Evolutionary conservation across 2,329 filamentous ascomycete genomes (phyloP).

Genomic region (Penicillium sp.): DNA sequence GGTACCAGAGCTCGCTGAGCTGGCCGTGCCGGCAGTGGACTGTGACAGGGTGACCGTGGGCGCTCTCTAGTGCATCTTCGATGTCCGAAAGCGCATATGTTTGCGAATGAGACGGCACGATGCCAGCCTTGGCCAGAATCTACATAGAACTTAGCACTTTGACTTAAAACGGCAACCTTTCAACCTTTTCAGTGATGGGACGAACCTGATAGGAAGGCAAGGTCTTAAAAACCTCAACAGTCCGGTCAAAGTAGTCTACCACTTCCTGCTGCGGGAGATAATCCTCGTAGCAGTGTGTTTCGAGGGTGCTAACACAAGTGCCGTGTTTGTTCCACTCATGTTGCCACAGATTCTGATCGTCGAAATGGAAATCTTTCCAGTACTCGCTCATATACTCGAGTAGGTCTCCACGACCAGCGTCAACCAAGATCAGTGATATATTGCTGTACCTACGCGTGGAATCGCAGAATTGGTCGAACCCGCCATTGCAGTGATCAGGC

Average conservation of each 20-base stretch:
- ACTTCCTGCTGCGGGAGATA: slow-evolving; percentile 61
- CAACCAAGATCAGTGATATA: slow-evolving; percentile 58
- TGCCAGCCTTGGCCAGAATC: slow-evolving; percentile 58
- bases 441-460: slow-evolving; percentile 57
- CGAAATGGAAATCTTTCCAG: slow-evolving; percentile 65
- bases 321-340: slow-evolving; percentile 74
- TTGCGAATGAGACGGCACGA: slow-evolving; percentile 47
- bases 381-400: slow-evolving; percentile 64
- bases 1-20: slow-evolving; percentile 57
- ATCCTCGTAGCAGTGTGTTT: slow-evolving; percentile 60
- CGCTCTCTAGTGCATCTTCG: slow-evolving; percentile 52
- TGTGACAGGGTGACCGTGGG: slow-evolving; percentile 53
- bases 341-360: slow-evolving; percentile 63
- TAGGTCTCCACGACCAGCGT: slow-evolving; percentile 51
- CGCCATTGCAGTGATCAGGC: slow-evolving; percentile 65
- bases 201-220: slow-evolving; percentile 59
- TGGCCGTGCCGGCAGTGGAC: slow-evolving; percentile 51
- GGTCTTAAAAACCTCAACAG: slow-evolving; percentile 61
- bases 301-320: slow-evolving; percentile 66
- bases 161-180: neutral
- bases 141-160: slow-evolving; percentile 21
- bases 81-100: slow-evolving; percentile 59
- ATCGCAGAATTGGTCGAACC: slow-evolving; percentile 64
- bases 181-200: slow-evolving; percentile 3
- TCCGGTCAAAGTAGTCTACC: slow-evolving; percentile 62